Evolutionary conservation across 768 basidiomycete species (phyloP), one percentile per base, ranked within the genome.

Genomic region (Termitomyces bulborhizus): DNA sequence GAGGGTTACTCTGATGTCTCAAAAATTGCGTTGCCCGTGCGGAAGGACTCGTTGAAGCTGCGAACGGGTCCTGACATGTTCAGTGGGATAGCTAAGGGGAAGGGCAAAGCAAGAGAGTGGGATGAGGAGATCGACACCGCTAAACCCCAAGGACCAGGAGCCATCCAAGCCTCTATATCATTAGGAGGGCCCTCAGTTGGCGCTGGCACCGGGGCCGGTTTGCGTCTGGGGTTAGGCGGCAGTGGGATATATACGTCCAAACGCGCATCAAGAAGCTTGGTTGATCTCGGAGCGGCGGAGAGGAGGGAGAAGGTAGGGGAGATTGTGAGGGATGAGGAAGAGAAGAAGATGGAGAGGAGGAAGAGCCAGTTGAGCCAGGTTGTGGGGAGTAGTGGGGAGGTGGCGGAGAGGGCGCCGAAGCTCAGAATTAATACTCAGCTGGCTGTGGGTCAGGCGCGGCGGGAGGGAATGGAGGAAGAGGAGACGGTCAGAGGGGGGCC

Each of bases 231-330:
- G 6, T 39, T 37, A n/a, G 36, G 36, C 6, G 16, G 45, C 18
- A 42, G 43, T 26, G 46, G 46, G 65, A 18, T 52, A 4, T 56
- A 56, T 29, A 32, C 51, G 63, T 82, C 82, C 63, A 82, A 80
- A 51, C 78, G 76, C 39, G 77, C 79, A 0, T 88, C 86, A 48
- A 76, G 69, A 61, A 89, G 87, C 63, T 78, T 88, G 77, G 66
- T 86, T 50, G 78, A 88, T 63, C 68, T 88, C 31, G 63, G 70
- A 60, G 60, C 67, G 49, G 50, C 68, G 7, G 67, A 62, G 62
- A 68, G 62, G 56, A 65, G 65, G 58, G 71, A 69, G 64, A 63
- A 57, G 63, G 59, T 67, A 8, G 64, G 66, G 65, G 67, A 61
- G 57, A 60, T 70, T 58, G 69, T 64, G 51, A 59, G 55, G 59